Base-by-base conservation (phyloP, 108 stramenopile genomes). In the Discostella stelligeroides region DNA sequence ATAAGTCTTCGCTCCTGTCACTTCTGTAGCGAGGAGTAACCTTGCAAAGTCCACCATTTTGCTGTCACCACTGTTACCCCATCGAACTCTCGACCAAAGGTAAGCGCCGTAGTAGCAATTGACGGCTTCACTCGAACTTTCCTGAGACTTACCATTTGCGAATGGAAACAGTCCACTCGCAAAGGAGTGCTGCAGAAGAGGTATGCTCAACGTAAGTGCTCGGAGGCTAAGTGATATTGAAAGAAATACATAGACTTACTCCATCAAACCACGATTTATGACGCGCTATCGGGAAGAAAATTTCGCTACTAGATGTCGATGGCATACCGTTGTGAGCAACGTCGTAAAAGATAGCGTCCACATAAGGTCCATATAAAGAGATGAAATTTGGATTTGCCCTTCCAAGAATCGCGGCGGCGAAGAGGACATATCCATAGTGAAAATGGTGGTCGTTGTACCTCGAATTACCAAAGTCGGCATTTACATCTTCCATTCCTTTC, bases 81-180 rank as follows among this genome's bases (percentile, higher is more conserved):
- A 82, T 57, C 92, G 75, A 29, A 95, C 91, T 49, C 84, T 58
- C 13, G 91, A 88, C 92, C 92, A 93, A 63, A 97, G 82, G 73
- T 92, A 95, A 1, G 92, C 96, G 8, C 92, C 95, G 67, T 87
- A 97, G 75, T 98, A 98, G 55, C 96, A 94, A 75, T 98, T 98
- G 1, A 95, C 85, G 37, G 97, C 96, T 84, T 98, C 98, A 67
- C 94, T 95, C 14, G 93, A 94, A 56, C 93, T 95, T 73, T 98
- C 98, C 81, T 98, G 98, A 9, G 91, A 91, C 73, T 98, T 98
- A 14, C 97, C 98, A 63, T 97, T 83, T 11, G 82, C 93, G 67
- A 89, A 90, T 47, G 87, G 89, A 74, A 94, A 94, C 47, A 94
- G 49, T 24, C 93, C 93, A 40, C 90, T 86, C 14, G 90, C 93